Base-by-base conservation (phyloP, 495 filamentous ascomycete species). In the Hypoxylon cercidicola region DNA sequence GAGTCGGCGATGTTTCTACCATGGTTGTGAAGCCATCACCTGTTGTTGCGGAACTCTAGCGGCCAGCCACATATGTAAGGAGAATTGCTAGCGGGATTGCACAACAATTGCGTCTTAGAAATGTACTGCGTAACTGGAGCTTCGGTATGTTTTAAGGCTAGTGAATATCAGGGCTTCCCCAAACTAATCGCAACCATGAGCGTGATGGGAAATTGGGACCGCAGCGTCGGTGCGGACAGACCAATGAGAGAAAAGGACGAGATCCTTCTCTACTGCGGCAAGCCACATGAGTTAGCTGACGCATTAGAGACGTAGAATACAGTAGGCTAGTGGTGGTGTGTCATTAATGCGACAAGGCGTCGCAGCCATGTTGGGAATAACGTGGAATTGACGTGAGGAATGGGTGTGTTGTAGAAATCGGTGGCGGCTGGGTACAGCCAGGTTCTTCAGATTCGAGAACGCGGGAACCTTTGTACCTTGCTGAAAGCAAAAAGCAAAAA, bases 121-220 rank as follows among this genome's bases (percentile, higher is more conserved):
- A 28, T 13, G 41, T 20, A 28, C 20, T 63, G 20, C 58, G 35
- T 54, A 28, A 68, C 63, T 37, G 54, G 16, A 41, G 45, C 20
- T 39, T 18, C 46, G 51, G 39, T 35, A 50, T 25, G 48, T 47
- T 43, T 39, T 32, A 32, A n/a, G 16, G 5, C n/a, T 15, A 20
- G 11, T 25, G 44, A 45, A 34, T 16, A 40, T 46, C 48, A 39
- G 48, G 46, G 41, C 35, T 20, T 32, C 53, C 58, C 51, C 28
- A 59, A 52, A 32, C 35, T 52, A 28, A 30, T 39, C 62, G 58
- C 39, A 58, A 34, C 64, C 57, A 58, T 23, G 23, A 46, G 55
- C 48, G 49, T 64, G 50, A 68, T 46, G 49, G 34, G 60, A 64
- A 64, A 68, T 64, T 32, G 23, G 60, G 56, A 64, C 65, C 65